Evolutionary conservation across 1,139 yeast genomes (phyloP), one percentile per base, ranked within the genome.

Genomic region (Suhomyces wounanorum): DNA sequence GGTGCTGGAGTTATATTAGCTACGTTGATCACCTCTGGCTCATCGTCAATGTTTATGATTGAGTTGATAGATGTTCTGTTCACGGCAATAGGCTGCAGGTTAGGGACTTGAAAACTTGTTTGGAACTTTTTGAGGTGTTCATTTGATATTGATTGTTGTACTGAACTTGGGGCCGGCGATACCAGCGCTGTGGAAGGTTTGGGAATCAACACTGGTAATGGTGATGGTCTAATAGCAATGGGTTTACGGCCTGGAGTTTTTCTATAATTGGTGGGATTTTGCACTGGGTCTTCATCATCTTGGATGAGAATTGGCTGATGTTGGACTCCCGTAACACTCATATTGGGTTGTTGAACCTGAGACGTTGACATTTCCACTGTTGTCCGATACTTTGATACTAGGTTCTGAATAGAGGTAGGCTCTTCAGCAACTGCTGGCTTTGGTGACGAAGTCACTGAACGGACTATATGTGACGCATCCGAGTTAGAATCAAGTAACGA

Each of bases 31-130:
- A 52, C 43, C 35, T 58, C 59, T 6, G 57, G 56, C 35, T 66
- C 72, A 44, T 69, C 71, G 44, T 72, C 76, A 17, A 62, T 54
- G 54, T 73, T 73, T 49, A 73, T 73, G 35, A 73, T 69, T 16
- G 76, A 69, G 51, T 66, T 70, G 31, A 73, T 73, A 9, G 77
- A 70, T 0, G 78, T 67, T 53, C 67, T 70, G 52, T 67, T 68
- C 6, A 25, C 35, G 6, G 13, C 21, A 13, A n/a, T 26, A 8
- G 40, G 13, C 3, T 31, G 21, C 33, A 44, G 52, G 17, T 40
- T 40, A 8, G 47, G 39, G n/a, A 52, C 33, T 18, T 49, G 56
- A 52, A 73, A 66, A 46, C 60, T 64, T 0, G 77, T 69, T 54
- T 70, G 75, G 55, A 68, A 73, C 53, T 62, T 62, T 49, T 63